Evolutionary conservation across 2,329 filamentous ascomycete species (phyloP).

Genomic region (Metarhizium robertsii): DNA sequence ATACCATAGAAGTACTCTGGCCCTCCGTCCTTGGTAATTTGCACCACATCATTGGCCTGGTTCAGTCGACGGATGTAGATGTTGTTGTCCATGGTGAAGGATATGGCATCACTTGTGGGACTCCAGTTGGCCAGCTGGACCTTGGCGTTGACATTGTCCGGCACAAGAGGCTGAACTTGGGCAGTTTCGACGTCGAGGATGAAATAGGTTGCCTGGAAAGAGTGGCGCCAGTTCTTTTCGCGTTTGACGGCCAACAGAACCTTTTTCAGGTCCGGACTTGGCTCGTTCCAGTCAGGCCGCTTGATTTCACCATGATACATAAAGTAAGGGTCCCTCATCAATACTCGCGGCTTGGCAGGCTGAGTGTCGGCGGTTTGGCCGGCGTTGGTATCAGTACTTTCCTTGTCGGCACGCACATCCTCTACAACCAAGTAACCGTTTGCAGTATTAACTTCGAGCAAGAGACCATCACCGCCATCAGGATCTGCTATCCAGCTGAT

Average conservation of each 20-base stretch:
- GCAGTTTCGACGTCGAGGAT: constrained; percentile 84
- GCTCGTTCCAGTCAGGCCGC: constrained; percentile 53
- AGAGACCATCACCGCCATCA: constrained; percentile 69
- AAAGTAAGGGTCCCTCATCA: constrained; percentile 67
- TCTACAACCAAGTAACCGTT: constrained; percentile 78
- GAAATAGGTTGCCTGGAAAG: constrained; percentile 79
- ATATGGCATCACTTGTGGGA: constrained; percentile 73
- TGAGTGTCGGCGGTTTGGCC: constrained; percentile 20
- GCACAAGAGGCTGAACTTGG: constrained; percentile 66
- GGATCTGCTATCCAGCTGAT: constrained; percentile 72
- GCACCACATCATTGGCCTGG: constrained; percentile 46
- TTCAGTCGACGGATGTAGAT: constrained; percentile 63
- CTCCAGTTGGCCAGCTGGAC: constrained; percentile 88
- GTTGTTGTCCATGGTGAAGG: constrained; percentile 89
- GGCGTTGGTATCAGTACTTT: constrained; percentile 17
- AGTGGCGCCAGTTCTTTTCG: constrained; percentile 81
- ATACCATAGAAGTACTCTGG: constrained; percentile 88
- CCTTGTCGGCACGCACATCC: constrained; percentile 55
- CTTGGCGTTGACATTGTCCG: constrained; percentile 50
- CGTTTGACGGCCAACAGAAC: constrained; percentile 70
- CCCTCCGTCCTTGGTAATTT: constrained; percentile 81
- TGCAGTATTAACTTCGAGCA: constrained; percentile 63
- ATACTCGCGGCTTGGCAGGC: constrained; percentile 46
- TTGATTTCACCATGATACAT: constrained; percentile 45
- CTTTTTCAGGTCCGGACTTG: constrained; percentile 76